phyloP scores from a whole-genome alignment of 139 green algal species.

The Edaphochlamys debaryana region DNA sequence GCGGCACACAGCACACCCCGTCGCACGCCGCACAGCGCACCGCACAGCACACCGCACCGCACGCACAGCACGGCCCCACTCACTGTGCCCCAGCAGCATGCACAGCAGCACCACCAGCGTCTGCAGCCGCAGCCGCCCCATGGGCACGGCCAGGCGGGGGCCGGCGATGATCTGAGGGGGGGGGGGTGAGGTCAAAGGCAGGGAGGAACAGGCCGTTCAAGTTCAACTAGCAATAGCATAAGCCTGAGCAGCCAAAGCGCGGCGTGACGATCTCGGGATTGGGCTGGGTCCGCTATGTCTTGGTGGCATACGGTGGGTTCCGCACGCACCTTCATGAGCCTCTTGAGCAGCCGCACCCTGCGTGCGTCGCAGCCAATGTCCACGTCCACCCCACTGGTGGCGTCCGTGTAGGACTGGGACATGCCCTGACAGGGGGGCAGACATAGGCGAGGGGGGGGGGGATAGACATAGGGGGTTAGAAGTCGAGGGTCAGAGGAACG shows the following conservation, averaged over 20 bases:
- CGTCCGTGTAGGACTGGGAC: conserved; percentile 1
- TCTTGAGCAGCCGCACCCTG: conserved; percentile 20
- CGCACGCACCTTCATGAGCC: conserved; percentile 19
- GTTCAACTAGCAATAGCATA: too few relatives aligned
- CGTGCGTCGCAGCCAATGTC: conserved; percentile 15
- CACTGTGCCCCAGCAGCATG: background rate
- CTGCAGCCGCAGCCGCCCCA: background rate
- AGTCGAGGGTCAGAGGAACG: background rate
- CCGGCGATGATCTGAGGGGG: background rate
- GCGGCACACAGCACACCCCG: background rate
- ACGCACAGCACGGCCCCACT: background rate
- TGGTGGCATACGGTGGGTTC: too few relatives aligned
- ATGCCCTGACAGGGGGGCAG: conserved; percentile 22
- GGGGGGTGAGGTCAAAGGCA: too few relatives aligned
- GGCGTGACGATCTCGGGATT: too few relatives aligned
- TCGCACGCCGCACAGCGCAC: background rate
- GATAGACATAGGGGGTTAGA: too few relatives aligned
- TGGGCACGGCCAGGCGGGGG: background rate
- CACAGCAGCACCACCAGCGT: background rate
- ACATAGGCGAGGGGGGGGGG: background rate
- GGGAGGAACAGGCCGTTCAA: too few relatives aligned
- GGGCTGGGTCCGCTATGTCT: too few relatives aligned
- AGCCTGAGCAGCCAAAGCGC: too few relatives aligned
- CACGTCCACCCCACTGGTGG: conserved; percentile 1
- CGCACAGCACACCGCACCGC: background rate